Percentiles rank a stretch among this genome's conserved stretches.
Evolutionary conservation across 2,329 filamentous ascomycete genomes (phyloP).

Genomic region (Botrytis hyacinthi): DNA sequence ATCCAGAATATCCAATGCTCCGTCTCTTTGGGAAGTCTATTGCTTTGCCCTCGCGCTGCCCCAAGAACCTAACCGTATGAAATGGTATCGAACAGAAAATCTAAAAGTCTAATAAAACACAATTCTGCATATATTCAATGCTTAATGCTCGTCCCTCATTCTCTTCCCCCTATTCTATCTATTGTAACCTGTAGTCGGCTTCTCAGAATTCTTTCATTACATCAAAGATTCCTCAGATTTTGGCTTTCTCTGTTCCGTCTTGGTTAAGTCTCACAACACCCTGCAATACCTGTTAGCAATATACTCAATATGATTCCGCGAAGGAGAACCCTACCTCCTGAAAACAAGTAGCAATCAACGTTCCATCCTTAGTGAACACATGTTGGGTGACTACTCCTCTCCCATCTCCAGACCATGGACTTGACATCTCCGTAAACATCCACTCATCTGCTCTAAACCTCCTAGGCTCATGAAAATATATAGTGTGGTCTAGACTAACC

Average conservation of each 20-base stretch:
- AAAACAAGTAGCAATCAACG: slow-evolving; percentile 72
- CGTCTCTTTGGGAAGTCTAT: background rate
- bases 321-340: slow-evolving; percentile 58
- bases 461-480: slow-evolving; percentile 64
- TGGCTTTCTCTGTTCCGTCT: slow-evolving; percentile 23
- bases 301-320: background rate
- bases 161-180: no score
- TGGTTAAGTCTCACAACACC: slow-evolving; percentile 37
- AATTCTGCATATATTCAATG: background rate
- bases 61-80: background rate
- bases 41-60: background rate
- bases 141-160: background rate
- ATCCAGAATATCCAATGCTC: background rate
- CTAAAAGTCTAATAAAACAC: slow-evolving; percentile 11
- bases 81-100: background rate
- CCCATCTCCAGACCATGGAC: slow-evolving; percentile 76
- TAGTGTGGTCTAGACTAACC: slow-evolving; percentile 75
- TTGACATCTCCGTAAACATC: slow-evolving; percentile 79
- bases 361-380: slow-evolving; percentile 70
- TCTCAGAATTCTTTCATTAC: background rate
- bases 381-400: slow-evolving; percentile 73
- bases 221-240: slow-evolving; percentile 13
- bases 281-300: slow-evolving; percentile 26
- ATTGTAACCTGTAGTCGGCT: background rate
- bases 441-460: slow-evolving; percentile 65